Percentiles rank a stretch among this genome's conserved stretches.
phyloP scores from a whole-genome alignment of 192 early-diverging fungal genomes.

The Tieghemiomyces parasiticus region DNA sequence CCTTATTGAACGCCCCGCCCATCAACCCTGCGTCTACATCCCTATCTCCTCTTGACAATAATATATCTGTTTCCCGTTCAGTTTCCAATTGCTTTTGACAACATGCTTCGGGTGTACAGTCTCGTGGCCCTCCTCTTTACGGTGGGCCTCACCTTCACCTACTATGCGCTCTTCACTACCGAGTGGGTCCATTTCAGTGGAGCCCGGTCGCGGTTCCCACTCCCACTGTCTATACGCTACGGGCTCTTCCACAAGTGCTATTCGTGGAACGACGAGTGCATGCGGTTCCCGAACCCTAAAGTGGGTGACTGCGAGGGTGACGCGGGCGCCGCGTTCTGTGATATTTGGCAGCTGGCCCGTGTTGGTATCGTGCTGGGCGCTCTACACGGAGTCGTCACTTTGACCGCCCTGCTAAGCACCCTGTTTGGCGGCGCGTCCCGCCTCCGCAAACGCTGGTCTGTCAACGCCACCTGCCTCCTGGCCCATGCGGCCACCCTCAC shows the following conservation, averaged over 20 bases:
- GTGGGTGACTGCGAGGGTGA: background rate
- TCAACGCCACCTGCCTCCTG: background rate
- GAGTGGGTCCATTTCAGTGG: background rate
- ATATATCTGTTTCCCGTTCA: too few species aligned
- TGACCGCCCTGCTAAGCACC: background rate
- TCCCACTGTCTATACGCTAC: background rate
- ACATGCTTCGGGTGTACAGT: slow-evolving; percentile 1
- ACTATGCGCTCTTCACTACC: background rate
- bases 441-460: background rate
- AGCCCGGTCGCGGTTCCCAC: background rate
- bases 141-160: background rate
- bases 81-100: too few species aligned
- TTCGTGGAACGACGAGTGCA: slow-evolving; percentile 5
- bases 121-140: background rate
- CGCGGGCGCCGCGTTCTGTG: background rate
- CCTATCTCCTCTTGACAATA: too few species aligned
- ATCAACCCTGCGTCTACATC: too few species aligned
- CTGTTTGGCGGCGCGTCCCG: background rate
- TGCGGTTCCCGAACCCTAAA: background rate
- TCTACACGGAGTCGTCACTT: background rate
- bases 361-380: background rate
- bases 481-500: background rate
- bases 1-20: too few species aligned
- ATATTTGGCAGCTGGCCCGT: slow-evolving; percentile 1
- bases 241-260: slow-evolving; percentile 7